Conservation (phyloP, 495 filamentous ascomycete species). For the Rhizodiscina lignyota region DNA sequence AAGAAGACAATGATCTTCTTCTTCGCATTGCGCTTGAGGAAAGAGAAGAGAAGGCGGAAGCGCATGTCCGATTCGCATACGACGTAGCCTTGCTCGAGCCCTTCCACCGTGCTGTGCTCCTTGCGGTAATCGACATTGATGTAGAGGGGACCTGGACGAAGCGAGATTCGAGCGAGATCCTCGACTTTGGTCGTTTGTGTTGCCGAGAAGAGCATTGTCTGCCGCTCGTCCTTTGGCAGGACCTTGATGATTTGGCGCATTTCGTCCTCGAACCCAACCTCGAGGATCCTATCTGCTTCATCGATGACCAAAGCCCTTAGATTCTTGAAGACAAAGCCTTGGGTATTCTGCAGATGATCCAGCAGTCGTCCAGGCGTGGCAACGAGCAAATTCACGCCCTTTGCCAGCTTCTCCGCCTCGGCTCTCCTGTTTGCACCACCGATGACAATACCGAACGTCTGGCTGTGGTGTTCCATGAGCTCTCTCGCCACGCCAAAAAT, state of each 20-base stretch:
- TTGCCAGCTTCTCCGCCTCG: conserved; percentile 84
- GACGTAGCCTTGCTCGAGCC: conserved; percentile 89
- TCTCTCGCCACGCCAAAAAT: conserved; percentile 93
- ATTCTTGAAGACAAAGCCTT: conserved; percentile 87
- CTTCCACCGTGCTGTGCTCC: conserved; percentile 73
- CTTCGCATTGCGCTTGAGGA: conserved; percentile 75
- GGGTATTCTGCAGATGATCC: conserved; percentile 89
- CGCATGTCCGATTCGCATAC: conserved; percentile 84
- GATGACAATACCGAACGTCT: conserved; percentile 92
- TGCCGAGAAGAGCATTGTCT: conserved; percentile 94
- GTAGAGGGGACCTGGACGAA: conserved; percentile 81
- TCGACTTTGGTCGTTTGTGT: conserved; percentile 98
- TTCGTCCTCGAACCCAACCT: conserved; percentile 97
- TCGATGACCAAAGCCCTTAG: conserved; percentile 77
- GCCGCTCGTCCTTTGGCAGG: conserved; percentile 69
- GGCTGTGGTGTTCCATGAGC: conserved; percentile 71
- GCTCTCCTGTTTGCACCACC: conserved; percentile 83
- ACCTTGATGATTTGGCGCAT: conserved; percentile 97
- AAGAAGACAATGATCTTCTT: conserved; percentile 99
- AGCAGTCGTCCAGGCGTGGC: conserved; percentile 86
- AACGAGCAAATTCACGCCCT: conserved; percentile 87
- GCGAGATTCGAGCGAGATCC: conserved; percentile 83
- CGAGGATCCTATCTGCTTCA: conserved; percentile 84
- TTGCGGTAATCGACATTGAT: conserved; percentile 80
- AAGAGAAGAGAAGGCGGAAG: conserved; percentile 88